Conservation (phyloP, 2,329 filamentous ascomycete species). For the Trichoderma hamatum region DNA sequence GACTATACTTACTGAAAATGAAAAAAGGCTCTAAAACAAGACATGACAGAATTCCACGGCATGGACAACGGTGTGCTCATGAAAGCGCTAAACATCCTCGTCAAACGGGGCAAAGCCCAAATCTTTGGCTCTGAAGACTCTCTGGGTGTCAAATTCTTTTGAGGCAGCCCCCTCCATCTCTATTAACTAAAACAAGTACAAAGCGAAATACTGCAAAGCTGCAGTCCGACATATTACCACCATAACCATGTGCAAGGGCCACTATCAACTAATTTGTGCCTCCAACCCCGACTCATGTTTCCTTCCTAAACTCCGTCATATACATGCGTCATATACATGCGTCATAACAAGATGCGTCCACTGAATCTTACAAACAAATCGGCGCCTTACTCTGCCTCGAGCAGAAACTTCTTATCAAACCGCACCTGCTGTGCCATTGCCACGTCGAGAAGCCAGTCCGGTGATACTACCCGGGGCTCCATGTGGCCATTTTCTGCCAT, state of each 20-base stretch:
- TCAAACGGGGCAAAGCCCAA: conserved; percentile 89
- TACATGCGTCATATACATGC: conserved; percentile 23
- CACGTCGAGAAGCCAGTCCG: conserved; percentile 88
- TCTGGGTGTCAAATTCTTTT: conserved; percentile 96
- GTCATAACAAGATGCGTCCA: conserved; percentile 6
- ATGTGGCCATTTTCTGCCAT: conserved; percentile 79
- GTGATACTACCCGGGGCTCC: conserved; percentile 76
- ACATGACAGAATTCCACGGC: conserved; percentile 75
- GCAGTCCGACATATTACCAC: background rate
- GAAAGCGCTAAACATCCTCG: conserved; percentile 76
- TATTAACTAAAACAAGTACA: background rate
- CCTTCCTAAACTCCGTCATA: conserved; percentile 30
- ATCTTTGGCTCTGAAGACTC: conserved; percentile 89
- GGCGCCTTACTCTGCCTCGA: conserved; percentile 33
- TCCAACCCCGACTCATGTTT: background rate
- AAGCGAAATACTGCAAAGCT: background rate
- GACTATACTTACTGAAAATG: background rate
- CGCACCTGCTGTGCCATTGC: conserved; percentile 83
- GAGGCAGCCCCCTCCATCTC: conserved; percentile 37
- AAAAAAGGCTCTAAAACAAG: background rate
- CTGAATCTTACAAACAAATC: background rate
- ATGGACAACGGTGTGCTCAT: conserved; percentile 82
- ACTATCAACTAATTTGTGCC: background rate
- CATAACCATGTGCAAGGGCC: background rate
- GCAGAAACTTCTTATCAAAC: conserved; percentile 66